Conservation (phyloP, 176 grass and related monocot species). For the Hordeum vulgare region DNA sequence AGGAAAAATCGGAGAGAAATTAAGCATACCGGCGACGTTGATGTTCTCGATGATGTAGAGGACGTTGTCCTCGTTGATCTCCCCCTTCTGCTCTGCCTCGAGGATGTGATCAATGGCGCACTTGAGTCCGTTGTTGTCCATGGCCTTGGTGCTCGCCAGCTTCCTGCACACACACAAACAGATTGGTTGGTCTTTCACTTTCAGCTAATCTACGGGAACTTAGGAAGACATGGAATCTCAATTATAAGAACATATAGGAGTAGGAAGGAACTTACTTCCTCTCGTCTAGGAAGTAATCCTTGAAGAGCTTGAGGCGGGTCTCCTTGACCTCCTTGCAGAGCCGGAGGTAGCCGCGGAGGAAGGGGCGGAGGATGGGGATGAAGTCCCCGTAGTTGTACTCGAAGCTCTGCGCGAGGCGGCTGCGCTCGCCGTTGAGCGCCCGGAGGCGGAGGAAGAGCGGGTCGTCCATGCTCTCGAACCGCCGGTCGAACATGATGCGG, state of each 20-base stretch:
- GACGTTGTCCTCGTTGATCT: slow-evolving; percentile 90
- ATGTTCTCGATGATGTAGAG: slow-evolving; percentile 97
- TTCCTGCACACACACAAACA: slow-evolving; percentile 43
- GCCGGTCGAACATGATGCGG: slow-evolving; percentile 81
- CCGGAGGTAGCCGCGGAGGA: slow-evolving; percentile 70
- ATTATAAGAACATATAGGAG: too few relatives aligned
- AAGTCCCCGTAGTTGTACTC: slow-evolving; percentile 98
- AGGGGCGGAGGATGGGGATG: slow-evolving; percentile 71
- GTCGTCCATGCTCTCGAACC: slow-evolving; percentile 73
- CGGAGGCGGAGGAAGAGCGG: slow-evolving; percentile 57
- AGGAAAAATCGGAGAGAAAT: background rate
- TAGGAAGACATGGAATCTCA: too few relatives aligned
- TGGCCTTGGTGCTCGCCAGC: slow-evolving; percentile 42
- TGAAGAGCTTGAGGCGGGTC: slow-evolving; percentile 66
- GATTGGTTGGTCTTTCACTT: background rate
- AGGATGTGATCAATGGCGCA: slow-evolving; percentile 96
- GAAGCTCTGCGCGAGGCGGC: slow-evolving; percentile 89
- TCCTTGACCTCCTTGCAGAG: slow-evolving; percentile 81
- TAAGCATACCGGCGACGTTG: slow-evolving; percentile 66
- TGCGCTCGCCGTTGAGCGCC: slow-evolving; percentile 69
- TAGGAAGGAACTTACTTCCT: slow-evolving; percentile 54
- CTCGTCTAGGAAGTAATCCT: slow-evolving; percentile 89
- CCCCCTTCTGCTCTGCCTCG: slow-evolving; percentile 76
- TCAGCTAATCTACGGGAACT: background rate
- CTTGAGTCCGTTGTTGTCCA: slow-evolving; percentile 42